Conservation (phyloP, 495 filamentous ascomycete genomes). For the Apodospora peruviana region DNA sequence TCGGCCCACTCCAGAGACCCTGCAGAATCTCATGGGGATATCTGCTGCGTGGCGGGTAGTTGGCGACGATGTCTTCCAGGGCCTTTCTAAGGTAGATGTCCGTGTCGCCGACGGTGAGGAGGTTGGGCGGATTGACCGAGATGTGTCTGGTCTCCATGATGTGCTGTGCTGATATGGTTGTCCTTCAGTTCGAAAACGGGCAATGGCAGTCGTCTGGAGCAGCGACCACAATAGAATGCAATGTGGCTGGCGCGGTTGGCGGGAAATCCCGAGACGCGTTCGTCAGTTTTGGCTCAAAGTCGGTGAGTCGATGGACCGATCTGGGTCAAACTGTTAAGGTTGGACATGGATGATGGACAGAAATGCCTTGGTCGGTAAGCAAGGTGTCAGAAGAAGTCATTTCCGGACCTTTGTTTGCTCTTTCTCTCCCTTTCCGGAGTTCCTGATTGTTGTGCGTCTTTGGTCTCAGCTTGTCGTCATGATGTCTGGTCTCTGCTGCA, state of each 20-base stretch:
- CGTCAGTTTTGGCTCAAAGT: no score
- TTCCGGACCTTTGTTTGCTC: background rate
- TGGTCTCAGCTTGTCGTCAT: slow-evolving; percentile 7
- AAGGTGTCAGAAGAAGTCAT: background rate
- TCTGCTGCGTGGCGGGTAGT: slow-evolving; percentile 20
- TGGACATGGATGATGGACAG: background rate
- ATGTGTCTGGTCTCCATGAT: slow-evolving; percentile 8
- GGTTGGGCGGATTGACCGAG: background rate
- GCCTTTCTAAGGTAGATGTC: slow-evolving; percentile 14
- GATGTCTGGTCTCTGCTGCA: no score
- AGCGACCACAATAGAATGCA: background rate
- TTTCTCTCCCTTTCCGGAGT: no score
- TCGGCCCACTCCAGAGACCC: slow-evolving; percentile 56
- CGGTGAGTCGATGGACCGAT: no score
- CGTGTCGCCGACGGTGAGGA: slow-evolving; percentile 12
- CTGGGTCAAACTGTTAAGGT: background rate
- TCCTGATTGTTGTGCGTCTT: no score
- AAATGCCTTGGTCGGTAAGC: background rate
- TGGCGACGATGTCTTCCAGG: slow-evolving; percentile 28
- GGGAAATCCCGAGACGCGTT: background rate
- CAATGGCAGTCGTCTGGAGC: background rate
- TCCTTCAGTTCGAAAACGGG: background rate
- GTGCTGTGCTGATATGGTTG: background rate
- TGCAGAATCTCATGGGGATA: slow-evolving; percentile 25
- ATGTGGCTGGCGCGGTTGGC: background rate